Percentiles rank a stretch among this genome's conserved stretches.
phyloP scores from a whole-genome alignment of 208 protist species.

The Trypanosoma caninum region DNA sequence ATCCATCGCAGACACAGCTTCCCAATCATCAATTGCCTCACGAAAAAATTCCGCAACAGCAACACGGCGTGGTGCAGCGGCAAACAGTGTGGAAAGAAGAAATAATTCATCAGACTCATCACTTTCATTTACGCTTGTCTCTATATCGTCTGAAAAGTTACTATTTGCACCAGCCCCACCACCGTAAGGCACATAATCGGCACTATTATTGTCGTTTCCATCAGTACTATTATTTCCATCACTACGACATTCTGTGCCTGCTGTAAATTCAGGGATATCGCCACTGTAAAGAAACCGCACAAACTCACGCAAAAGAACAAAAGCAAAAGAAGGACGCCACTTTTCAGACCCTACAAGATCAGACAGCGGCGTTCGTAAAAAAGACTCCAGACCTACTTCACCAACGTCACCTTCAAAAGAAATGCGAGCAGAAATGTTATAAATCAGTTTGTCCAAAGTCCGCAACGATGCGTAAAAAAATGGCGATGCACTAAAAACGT shows the following conservation, averaged over 20 bases:
- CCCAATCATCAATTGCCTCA: slow-evolving; percentile 2
- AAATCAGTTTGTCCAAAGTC: slow-evolving; percentile 11
- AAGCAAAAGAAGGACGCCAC: slow-evolving; percentile 6
- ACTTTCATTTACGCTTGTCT: not conserved
- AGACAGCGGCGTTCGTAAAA: not conserved
- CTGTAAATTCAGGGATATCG: slow-evolving; percentile 4
- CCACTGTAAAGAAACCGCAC: slow-evolving; percentile 21
- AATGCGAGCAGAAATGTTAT: not conserved
- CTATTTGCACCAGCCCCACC: too few relatives aligned
- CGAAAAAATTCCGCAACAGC: slow-evolving; percentile 8
- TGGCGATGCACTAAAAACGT: slow-evolving; percentile 32
- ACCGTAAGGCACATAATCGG: not conserved
- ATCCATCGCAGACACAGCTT: not conserved
- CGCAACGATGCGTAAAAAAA: slow-evolving; percentile 1
- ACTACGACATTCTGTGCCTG: not conserved
- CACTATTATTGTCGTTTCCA: not conserved
- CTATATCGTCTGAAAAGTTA: not conserved
- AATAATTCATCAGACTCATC: not conserved
- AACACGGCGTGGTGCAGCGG: slow-evolving; percentile 9
- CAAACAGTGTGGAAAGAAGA: slow-evolving; percentile 11
- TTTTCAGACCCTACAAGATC: slow-evolving; percentile 11
- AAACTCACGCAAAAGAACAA: slow-evolving; percentile 18
- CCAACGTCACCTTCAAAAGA: not conserved
- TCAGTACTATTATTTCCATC: not conserved
- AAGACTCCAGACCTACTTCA: not conserved